Conservation (phyloP, 2,329 filamentous ascomycete species). For the Hymenoscyphus occultus region DNA sequence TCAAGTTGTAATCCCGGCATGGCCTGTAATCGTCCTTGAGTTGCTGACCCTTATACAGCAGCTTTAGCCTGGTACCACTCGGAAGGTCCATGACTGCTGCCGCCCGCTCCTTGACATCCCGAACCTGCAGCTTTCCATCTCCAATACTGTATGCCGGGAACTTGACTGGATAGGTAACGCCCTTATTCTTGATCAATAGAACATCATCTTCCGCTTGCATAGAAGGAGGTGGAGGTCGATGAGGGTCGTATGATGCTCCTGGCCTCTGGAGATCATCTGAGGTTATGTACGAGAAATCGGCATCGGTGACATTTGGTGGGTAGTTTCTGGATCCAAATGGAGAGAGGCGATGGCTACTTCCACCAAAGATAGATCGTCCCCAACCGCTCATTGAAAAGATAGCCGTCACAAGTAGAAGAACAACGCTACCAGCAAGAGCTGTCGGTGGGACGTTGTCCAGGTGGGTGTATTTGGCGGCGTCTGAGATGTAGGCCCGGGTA, state of each 20-base stretch:
- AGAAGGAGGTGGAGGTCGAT: constrained; percentile 38
- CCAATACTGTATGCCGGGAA: constrained; percentile 75
- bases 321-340: constrained; percentile 38
- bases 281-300: constrained; percentile 82
- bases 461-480: constrained; percentile 31
- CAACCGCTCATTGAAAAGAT: constrained; percentile 37
- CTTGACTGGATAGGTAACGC: constrained; percentile 63
- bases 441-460: constrained; percentile 32
- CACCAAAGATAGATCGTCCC: constrained; percentile 34
- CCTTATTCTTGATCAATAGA: constrained; percentile 66
- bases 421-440: constrained; percentile 26
- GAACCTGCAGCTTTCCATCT: constrained; percentile 66
- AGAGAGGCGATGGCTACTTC: constrained; percentile 29
- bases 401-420: constrained; percentile 30
- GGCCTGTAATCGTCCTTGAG: constrained; percentile 61
- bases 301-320: constrained; percentile 64
- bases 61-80: constrained; percentile 56
- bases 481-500: constrained; percentile 29
- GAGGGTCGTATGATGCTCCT: constrained; percentile 44
- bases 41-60: constrained; percentile 71
- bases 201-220: constrained; percentile 62
- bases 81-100: constrained; percentile 63
- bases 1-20: constrained; percentile 58
- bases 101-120: constrained; percentile 65
- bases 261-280: constrained; percentile 62